Base-by-base conservation (phyloP, 805 yeast species). In the Pichia scutulata region DNA sequence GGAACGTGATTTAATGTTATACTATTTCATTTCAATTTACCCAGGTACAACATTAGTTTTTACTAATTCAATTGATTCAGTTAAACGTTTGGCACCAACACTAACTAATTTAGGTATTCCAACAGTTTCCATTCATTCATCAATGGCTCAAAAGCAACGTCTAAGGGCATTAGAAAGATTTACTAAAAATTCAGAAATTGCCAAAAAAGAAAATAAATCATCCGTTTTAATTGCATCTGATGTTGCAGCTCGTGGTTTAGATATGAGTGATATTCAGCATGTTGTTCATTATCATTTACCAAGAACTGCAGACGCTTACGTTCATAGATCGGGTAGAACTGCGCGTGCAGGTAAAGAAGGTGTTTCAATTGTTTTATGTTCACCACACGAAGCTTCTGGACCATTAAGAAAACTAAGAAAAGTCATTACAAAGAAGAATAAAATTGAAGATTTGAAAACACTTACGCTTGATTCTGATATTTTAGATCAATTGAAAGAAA, bases 241-340 rank as follows among this genome's bases (percentile, higher is more conserved):
- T 68, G 98, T 93, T 43, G 99, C 99, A 2, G 99, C 99, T 4
- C 80, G 99, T 73, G 99, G 99, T 52, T 75, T 93, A 52, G 99
- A 93, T 73, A 89, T 93, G 49, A 85, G 95, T 2, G 78, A 77
- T 44, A 90, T 93, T 47, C 84, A 89, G 59, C 98, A 93, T 66
- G 98, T 93, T 45, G 86, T 92, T 21, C 99, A 93, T 67, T 93
- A 92, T 63, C 97, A 93, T 68, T 74, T 93, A 54, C 98, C 99
- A 12, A 76, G 98, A 55, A 76, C 95, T 16, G 97, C 97, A 0
- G 99, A 93, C 62, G 82, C 89, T 46, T 93, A 93, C 63, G 83
- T 93, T 58, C 99, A 93, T 68, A 78, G 99, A 66, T 87, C 97
- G 1, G 99, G 99, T 54, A 82, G 99, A 77, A 93, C 99, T n/a